phyloP scores from a whole-genome alignment of 1,284 basidiomycete genomes.

The Pseudozyma tsukubaensis region DNA sequence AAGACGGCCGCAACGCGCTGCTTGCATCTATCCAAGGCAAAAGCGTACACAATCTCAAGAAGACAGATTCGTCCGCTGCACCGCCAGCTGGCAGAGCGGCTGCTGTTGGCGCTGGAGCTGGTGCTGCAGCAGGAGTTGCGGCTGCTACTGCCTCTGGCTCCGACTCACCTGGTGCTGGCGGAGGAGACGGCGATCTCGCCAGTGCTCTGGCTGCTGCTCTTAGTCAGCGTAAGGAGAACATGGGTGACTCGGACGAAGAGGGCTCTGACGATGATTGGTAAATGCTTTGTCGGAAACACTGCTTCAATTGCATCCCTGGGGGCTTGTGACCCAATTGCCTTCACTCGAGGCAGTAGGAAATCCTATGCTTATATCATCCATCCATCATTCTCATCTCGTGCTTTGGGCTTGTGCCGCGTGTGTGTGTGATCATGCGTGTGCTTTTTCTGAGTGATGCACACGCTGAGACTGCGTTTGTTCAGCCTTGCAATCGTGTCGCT shows the following conservation, averaged over 20 bases:
- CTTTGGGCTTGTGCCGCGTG: no score
- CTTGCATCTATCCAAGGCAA: constrained; percentile 78
- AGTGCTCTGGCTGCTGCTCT: constrained; percentile 77
- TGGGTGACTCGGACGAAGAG: constrained; percentile 89
- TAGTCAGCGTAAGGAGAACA: constrained; percentile 83
- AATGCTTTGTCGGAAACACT: no score
- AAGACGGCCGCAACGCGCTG: constrained; percentile 72
- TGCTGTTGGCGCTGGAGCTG: constrained; percentile 21
- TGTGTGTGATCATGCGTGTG: no score
- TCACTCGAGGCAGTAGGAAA: no score
- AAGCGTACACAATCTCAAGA: constrained; percentile 79
- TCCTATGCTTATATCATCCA: no score
- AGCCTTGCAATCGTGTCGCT: no score
- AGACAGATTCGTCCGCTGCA: constrained; percentile 70
- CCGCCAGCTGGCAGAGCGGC: constrained; percentile 35
- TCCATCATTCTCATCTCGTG: no score
- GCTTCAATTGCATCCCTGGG: no score
- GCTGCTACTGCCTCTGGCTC: constrained; percentile 19
- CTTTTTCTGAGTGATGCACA: no score
- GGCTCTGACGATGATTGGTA: constrained; percentile 73
- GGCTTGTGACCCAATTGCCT: no score
- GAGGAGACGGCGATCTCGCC: constrained; percentile 74
- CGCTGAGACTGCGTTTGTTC: no score
- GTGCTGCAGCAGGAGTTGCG: constrained; percentile 36
- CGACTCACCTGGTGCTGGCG: constrained; percentile 38